Percentiles rank a stretch among this genome's conserved stretches.
These are phyloP conservation scores for Ustilago sp. DNA, from an alignment of 1,284 basidiomycete species.

Conservation along the genomic window DNA sequence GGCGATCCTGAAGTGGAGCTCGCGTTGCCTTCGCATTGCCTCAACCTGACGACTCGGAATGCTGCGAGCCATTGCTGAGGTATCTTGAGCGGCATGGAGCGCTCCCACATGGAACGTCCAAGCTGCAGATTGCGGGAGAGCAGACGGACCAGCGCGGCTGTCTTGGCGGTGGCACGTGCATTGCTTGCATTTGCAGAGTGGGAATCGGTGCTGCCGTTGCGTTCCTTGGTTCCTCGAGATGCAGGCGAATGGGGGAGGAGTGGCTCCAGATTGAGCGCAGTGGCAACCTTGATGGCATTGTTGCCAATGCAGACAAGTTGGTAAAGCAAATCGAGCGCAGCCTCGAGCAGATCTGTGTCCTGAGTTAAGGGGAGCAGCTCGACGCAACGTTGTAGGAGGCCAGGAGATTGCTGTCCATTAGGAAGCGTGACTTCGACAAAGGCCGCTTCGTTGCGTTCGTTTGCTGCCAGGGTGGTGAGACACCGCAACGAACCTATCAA, in stretches of 20 bases:
- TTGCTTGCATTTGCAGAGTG: background rate
- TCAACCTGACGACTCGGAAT: slow-evolving; percentile 30
- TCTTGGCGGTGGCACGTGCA: slow-evolving; percentile 26
- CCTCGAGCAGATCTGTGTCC: slow-evolving; percentile 63
- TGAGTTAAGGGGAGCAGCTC: slow-evolving; percentile 60
- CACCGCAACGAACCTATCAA: slow-evolving; percentile 60
- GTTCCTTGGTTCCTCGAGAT: background rate
- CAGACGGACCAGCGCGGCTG: slow-evolving; percentile 41
- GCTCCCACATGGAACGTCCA: slow-evolving; percentile 60
- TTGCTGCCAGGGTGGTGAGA: slow-evolving; percentile 52
- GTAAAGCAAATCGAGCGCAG: slow-evolving; percentile 61
- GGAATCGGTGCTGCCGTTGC: background rate
- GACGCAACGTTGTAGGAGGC: slow-evolving; percentile 57
- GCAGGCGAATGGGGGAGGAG: slow-evolving; percentile 3
- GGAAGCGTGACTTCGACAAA: slow-evolving; percentile 50
- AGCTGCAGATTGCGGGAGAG: slow-evolving; percentile 56
- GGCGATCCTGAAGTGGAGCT: slow-evolving; percentile 34
- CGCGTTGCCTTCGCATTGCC: slow-evolving; percentile 31
- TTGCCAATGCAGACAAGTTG: slow-evolving; percentile 60
- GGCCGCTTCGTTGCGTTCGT: slow-evolving; percentile 55
- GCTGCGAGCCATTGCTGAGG: slow-evolving; percentile 37
- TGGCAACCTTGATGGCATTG: slow-evolving; percentile 57
- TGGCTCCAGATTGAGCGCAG: slow-evolving; percentile 7
- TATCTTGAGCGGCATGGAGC: slow-evolving; percentile 37
- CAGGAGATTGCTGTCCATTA: slow-evolving; percentile 43